Conservation (phyloP, 2,329 filamentous ascomycete species). For the Ascochyta pisi region DNA sequence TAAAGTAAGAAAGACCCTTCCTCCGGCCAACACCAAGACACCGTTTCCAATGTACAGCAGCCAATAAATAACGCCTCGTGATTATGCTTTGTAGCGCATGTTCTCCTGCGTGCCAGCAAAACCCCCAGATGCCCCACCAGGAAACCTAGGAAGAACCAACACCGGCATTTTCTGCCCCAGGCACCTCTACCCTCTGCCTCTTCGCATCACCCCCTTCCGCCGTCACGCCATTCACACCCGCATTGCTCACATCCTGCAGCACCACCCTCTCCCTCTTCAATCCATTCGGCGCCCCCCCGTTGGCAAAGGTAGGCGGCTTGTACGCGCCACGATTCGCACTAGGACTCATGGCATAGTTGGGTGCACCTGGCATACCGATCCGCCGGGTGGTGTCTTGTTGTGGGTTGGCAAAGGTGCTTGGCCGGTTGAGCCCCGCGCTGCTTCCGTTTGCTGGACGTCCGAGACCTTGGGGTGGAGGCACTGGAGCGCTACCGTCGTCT, state of each 20-base stretch:
- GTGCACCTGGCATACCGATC: slow-evolving; percentile 58
- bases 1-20: not conserved
- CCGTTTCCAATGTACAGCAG: not conserved
- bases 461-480: slow-evolving; percentile 21
- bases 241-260: slow-evolving; percentile 57
- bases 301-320: slow-evolving; percentile 50
- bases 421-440: slow-evolving; percentile 23
- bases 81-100: not conserved
- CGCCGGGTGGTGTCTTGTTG: slow-evolving; percentile 55
- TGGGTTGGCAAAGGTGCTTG: slow-evolving; percentile 57
- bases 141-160: slow-evolving; percentile 5
- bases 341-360: slow-evolving; percentile 49
- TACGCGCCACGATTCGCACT: slow-evolving; percentile 54
- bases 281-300: slow-evolving; percentile 24
- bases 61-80: slow-evolving; percentile 5
- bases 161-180: slow-evolving; percentile 31
- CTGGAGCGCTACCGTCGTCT: slow-evolving; percentile 31
- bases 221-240: slow-evolving; percentile 32
- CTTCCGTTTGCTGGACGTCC: slow-evolving; percentile 19
- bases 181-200: slow-evolving; percentile 48
- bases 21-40: not conserved
- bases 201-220: slow-evolving; percentile 49
- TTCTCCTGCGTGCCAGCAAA: not conserved
- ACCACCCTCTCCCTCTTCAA: slow-evolving; percentile 44
- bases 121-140: not conserved